These are phyloP conservation scores for Rhizopus delemar DNA, from an alignment of 371 early-diverging fungal genomes.

Conservation along the genomic window DNA sequence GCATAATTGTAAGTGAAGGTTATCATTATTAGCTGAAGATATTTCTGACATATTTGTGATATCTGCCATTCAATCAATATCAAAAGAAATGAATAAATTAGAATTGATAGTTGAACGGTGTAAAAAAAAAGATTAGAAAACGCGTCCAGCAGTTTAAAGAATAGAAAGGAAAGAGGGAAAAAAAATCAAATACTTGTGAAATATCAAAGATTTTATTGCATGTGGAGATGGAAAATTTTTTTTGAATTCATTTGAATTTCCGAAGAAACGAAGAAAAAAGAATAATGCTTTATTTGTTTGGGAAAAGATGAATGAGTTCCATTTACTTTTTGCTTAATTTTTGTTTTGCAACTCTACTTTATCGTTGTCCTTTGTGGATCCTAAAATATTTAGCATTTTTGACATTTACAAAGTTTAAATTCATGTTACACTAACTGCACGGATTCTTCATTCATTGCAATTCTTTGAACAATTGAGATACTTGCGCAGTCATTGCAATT, in stretches of 20 bases:
- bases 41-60: not conserved
- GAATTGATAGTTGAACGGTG: not conserved
- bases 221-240: constrained; percentile 8
- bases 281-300: not conserved
- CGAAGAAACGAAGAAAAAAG: not conserved
- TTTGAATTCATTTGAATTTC: constrained; percentile 1
- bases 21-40: not conserved
- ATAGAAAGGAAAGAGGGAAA: not conserved
- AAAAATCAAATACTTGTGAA: no score
- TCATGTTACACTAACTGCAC: not conserved
- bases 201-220: constrained; percentile 4
- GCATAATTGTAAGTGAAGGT: constrained; percentile 27
- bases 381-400: not conserved
- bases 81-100: not conserved
- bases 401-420: not conserved
- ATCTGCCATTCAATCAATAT: not conserved
- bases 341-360: not conserved
- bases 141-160: not conserved
- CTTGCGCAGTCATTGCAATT: no score
- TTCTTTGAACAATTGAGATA: not conserved
- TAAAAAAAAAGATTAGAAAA: not conserved
- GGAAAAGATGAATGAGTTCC: no score
- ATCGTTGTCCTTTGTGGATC: not conserved
- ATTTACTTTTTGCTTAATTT: no score
- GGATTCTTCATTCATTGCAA: not conserved